Evolutionary conservation across 306 rosid species (phyloP), one percentile per base, ranked within the genome.

Genomic region (Carpinus viminea): DNA sequence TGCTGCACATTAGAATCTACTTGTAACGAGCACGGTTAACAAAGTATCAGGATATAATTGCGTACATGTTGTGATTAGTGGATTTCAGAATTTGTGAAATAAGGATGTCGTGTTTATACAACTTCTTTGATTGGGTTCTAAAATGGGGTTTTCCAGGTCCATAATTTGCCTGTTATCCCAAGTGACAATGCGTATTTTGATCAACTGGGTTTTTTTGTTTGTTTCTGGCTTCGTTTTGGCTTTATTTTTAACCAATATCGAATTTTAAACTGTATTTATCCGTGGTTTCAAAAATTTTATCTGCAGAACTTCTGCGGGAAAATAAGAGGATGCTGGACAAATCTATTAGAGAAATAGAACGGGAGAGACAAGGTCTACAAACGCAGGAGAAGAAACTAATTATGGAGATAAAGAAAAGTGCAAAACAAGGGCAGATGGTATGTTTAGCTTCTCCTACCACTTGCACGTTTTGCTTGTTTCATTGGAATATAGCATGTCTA

Each of bases 401-500:
- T 81, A 21, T 52, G 36, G 99, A 95, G 91, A 95, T 95, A 78
- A 95, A 95, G 93, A 95, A 95, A 88, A 92, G 96, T 78, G 99
- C 99, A 55, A 95, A 95, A 79, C 99, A 95, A 86, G 99, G 99
- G 70, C 99, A 95, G 86, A 95, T 95, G 99, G 99, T 95, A 75
- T 34, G 88, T 52, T 38, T 43, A 2, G 57, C 48, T 74, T 80
- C 61, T 77, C 45, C 59, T 50, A 57, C 21, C 56, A 51, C 12
- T 41, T 45, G 8, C 12, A 41, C 54, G 4, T 41, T 81, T 34
- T 77, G 50, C 46, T 61, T 57, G 4, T 61, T 10, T 75, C 72
- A 26, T 71, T 12, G 26, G 43, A 16, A 41, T 16, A 45, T 16
- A 45, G 48, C 21, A n/a, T 64, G 79, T 72, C 3, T 50, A 75